Conservation (phyloP, 176 grass and related monocot genomes). For the Poa pratensis region DNA sequence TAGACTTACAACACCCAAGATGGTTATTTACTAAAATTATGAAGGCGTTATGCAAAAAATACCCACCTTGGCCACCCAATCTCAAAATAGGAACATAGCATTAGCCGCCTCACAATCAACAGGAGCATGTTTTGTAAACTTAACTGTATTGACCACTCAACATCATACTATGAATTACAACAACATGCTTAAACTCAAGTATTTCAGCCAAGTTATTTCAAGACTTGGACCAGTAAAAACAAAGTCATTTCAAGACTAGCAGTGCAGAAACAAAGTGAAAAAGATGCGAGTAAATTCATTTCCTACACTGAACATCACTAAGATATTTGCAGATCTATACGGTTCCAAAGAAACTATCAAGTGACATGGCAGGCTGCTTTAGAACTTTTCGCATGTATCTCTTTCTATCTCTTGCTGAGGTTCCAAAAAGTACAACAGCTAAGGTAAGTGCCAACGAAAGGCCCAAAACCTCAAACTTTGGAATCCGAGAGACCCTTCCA, state of each 20-base stretch:
- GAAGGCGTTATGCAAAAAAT: neutral
- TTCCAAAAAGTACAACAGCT: conserved; percentile 47
- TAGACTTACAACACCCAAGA: neutral
- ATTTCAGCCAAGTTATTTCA: conserved; percentile 14
- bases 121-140: neutral
- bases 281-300: conserved; percentile 33
- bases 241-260: neutral
- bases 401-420: conserved; percentile 38
- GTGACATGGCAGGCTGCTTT: conserved; percentile 44
- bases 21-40: neutral
- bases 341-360: conserved; percentile 43
- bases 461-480: conserved; percentile 43
- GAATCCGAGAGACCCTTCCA: conserved; percentile 12
- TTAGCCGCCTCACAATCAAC: neutral
- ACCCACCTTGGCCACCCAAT: neutral
- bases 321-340: conserved; percentile 42
- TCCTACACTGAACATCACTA: conserved; percentile 8
- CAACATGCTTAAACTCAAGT: conserved; percentile 8
- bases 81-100: neutral
- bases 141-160: neutral
- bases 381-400: conserved; percentile 46
- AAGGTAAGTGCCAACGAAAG: conserved; percentile 32
- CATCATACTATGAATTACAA: neutral
- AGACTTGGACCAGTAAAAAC: neutral
- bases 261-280: neutral